Percentiles rank a stretch among this genome's conserved stretches.
phyloP scores from a whole-genome alignment of 176 grass and related monocot genomes.

The Eragrostis nindensis region DNA sequence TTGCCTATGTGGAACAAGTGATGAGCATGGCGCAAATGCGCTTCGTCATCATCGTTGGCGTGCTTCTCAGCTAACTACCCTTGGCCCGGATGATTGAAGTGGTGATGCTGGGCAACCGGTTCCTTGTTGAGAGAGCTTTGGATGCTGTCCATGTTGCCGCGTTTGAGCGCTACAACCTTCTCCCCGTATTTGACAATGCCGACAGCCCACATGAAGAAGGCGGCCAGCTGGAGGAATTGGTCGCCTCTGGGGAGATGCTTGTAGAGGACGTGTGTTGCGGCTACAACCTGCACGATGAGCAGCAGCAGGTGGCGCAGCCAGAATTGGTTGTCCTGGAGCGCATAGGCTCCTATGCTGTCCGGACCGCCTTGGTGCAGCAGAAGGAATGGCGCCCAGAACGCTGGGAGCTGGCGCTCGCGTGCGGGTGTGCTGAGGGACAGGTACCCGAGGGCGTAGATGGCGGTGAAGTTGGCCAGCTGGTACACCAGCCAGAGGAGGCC shows the following conservation, averaged over 20 bases:
- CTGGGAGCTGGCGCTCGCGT: slow-evolving; percentile 5
- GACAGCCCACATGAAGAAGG: slow-evolving; percentile 18
- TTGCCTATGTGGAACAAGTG: slow-evolving; percentile 29
- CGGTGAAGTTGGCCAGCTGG: slow-evolving; percentile 41
- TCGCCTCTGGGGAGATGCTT: neutral
- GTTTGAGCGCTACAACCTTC: slow-evolving; percentile 16
- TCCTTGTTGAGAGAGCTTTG: slow-evolving; percentile 22
- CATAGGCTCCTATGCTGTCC: slow-evolving; percentile 61
- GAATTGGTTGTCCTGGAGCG: slow-evolving; percentile 48
- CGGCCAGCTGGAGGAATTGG: neutral
- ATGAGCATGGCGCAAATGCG: neutral
- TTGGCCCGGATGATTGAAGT: neutral
- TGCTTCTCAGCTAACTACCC: no score
- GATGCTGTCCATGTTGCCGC: slow-evolving; percentile 20
- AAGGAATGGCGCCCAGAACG: slow-evolving; percentile 63
- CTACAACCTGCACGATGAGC: neutral
- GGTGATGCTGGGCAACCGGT: neutral
- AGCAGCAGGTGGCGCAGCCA: slow-evolving; percentile 35
- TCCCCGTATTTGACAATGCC: slow-evolving; percentile 38
- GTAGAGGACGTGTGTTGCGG: slow-evolving; percentile 22
- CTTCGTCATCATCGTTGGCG: neutral
- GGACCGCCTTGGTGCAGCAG: slow-evolving; percentile 65
- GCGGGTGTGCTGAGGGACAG: slow-evolving; percentile 4
- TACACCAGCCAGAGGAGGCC: slow-evolving; percentile 47
- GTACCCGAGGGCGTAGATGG: slow-evolving; percentile 42